These are phyloP conservation scores for Eucalyptus victrix DNA, from an alignment of 345 rosid species.

Conservation along the genomic window DNA sequence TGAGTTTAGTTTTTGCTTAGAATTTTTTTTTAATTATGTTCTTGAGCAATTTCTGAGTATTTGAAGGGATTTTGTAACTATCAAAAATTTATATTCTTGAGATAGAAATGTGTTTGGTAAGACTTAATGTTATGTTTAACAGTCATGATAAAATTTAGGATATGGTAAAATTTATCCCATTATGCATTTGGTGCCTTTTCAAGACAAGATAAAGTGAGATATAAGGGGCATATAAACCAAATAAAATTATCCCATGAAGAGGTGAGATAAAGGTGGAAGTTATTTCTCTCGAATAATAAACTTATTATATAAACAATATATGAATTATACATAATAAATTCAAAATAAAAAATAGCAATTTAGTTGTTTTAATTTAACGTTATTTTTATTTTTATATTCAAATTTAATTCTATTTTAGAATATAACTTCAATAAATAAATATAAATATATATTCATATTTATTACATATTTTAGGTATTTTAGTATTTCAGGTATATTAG, in stretches of 20 bases:
- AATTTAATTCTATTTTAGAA: too few species aligned
- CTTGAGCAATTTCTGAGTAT: accelerated
- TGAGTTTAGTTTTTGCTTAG: too few species aligned
- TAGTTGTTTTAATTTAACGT: too few species aligned
- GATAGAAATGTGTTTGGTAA: accelerated
- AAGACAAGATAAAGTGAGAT: accelerated
- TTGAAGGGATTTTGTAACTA: accelerated
- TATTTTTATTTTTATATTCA: too few species aligned
- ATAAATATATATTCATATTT: too few species aligned
- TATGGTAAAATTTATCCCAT: background rate
- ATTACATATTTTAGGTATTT: background rate
- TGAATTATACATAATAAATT: too few species aligned
- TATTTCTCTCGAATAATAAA: too few species aligned
- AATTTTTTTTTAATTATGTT: accelerated
- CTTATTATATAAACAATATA: too few species aligned
- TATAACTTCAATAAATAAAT: too few species aligned
- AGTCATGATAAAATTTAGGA: accelerated
- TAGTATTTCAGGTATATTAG: too few species aligned
- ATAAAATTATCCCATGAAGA: too few species aligned
- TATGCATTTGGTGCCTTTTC: accelerated
- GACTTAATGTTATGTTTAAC: accelerated
- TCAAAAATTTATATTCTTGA: accelerated
- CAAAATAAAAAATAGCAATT: too few species aligned
- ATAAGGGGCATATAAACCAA: accelerated
- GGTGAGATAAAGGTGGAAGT: accelerated